A percentile compares a stretch with the other conserved stretches of the same genome.
Conservation (phyloP, 495 filamentous ascomycete species). For the Annulohypoxylon nitens region DNA sequence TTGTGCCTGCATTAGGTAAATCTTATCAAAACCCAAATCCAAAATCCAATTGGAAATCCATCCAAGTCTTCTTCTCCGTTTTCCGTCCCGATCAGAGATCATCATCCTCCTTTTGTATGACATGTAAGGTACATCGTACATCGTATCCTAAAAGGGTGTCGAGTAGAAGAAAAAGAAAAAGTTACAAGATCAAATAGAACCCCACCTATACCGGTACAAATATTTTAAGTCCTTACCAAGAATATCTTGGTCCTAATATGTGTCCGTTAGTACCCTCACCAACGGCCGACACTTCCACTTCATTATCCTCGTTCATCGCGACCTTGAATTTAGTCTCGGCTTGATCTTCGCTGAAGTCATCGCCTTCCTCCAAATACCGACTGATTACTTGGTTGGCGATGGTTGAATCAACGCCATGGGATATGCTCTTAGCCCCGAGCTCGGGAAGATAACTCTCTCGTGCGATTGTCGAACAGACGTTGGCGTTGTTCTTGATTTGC, state of each 20-base stretch:
- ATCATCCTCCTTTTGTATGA: slow-evolving; percentile 6
- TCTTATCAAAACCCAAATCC: not conserved
- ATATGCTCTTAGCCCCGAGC: slow-evolving; percentile 58
- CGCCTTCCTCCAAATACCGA: slow-evolving; percentile 49
- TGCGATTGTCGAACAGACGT: slow-evolving; percentile 55
- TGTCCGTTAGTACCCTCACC: slow-evolving; percentile 4
- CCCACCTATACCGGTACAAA: slow-evolving; percentile 11
- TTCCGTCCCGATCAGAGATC: not conserved
- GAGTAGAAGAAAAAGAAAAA: not conserved
- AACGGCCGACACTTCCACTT: slow-evolving; percentile 27
- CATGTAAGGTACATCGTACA: slow-evolving; percentile 9
- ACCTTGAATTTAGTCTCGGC: slow-evolving; percentile 44
- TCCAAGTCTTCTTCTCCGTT: not conserved
- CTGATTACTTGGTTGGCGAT: slow-evolving; percentile 46
- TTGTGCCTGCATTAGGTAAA: slow-evolving; percentile 25
- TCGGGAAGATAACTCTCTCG: slow-evolving; percentile 54
- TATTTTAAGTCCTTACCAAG: slow-evolving; percentile 16
- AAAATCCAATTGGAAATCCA: no score
- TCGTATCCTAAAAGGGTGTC: slow-evolving; percentile 1
- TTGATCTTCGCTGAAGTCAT: slow-evolving; percentile 50
- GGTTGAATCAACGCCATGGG: slow-evolving; percentile 29
- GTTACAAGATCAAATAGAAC: slow-evolving; percentile 6
- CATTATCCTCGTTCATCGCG: slow-evolving; percentile 40
- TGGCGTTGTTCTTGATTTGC: slow-evolving; percentile 50
- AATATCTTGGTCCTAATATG: slow-evolving; percentile 18